phyloP scores from a whole-genome alignment of 106 monocot species.

The Allium fistulosum region DNA sequence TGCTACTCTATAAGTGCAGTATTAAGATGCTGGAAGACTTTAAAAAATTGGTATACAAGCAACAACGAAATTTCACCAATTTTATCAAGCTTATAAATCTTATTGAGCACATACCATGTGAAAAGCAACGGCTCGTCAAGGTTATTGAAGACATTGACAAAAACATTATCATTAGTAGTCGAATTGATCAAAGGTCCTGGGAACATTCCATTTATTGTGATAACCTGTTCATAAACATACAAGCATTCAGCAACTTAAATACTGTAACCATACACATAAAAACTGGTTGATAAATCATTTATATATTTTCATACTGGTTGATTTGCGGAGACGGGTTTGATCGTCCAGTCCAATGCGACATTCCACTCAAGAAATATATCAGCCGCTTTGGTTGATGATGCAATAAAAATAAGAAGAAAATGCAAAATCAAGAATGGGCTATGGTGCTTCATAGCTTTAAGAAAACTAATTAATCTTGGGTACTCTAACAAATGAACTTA shows the following conservation, averaged over 20 bases:
- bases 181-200: constrained; percentile 18
- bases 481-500: not conserved
- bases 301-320: constrained; percentile 11
- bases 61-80: too few species aligned
- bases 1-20: too few species aligned
- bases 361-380: constrained; percentile 16
- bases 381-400: not conserved
- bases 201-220: constrained; percentile 16
- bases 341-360: constrained; percentile 9
- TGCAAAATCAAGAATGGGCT: not conserved
- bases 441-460: not conserved
- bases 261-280: not conserved
- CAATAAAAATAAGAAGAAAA: not conserved
- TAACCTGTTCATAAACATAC: constrained; percentile 7
- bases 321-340: not conserved
- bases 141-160: constrained; percentile 13
- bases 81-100: not conserved
- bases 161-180: constrained; percentile 11
- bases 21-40: too few species aligned
- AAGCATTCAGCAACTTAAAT: not conserved
- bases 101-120: constrained; percentile 4
- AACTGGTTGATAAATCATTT: not conserved
- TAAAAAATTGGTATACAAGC: too few species aligned
- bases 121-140: constrained; percentile 13
- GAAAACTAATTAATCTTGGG: not conserved